phyloP scores from a whole-genome alignment of 2,329 filamentous ascomycete species.

The Fusarium sp. region DNA sequence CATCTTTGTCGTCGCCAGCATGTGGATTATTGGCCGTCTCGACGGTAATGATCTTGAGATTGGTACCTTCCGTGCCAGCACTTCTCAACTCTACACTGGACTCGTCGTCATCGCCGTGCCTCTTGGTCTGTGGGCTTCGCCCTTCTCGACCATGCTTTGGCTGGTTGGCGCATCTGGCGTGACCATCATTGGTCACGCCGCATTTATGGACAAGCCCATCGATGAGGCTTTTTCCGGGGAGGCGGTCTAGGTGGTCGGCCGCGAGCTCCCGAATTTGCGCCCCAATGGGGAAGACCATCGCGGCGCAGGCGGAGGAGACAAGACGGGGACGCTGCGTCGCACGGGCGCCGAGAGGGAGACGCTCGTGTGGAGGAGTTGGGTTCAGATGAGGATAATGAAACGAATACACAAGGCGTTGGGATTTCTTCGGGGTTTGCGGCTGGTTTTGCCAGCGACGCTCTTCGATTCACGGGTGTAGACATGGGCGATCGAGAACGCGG shows the following conservation, averaged over 20 bases:
- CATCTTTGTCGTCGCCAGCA: conserved; percentile 83
- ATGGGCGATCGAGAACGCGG: conserved; percentile 58
- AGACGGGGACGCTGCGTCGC: conserved; percentile 59
- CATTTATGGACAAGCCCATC: conserved; percentile 98
- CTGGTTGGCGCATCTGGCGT: conserved; percentile 95
- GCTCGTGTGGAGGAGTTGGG: conserved; percentile 75
- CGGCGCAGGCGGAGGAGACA: conserved; percentile 80
- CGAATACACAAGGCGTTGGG: conserved; percentile 67
- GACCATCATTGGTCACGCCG: conserved; percentile 92
- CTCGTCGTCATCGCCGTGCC: conserved; percentile 87
- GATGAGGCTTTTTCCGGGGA: conserved; percentile 99
- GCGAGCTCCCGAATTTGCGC: conserved; percentile 96
- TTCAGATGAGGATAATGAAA: conserved; percentile 68
- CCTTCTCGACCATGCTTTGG: conserved; percentile 89
- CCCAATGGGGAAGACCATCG: conserved; percentile 99
- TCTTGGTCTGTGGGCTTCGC: conserved; percentile 85
- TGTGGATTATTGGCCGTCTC: conserved; percentile 92
- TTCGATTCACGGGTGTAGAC: conserved; percentile 71
- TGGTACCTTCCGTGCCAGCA: conserved; percentile 83
- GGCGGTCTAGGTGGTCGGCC: conserved; percentile 99
- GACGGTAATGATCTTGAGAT: conserved; percentile 89
- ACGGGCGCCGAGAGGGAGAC: conserved; percentile 51
- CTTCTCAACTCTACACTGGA: conserved; percentile 93
- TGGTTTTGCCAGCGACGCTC: conserved; percentile 69
- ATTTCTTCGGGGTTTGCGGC: conserved; percentile 58